Evolutionary conservation across 345 rosid species (phyloP), one percentile per base, ranked within the genome.

Genomic region (Gossypium anomalum): DNA sequence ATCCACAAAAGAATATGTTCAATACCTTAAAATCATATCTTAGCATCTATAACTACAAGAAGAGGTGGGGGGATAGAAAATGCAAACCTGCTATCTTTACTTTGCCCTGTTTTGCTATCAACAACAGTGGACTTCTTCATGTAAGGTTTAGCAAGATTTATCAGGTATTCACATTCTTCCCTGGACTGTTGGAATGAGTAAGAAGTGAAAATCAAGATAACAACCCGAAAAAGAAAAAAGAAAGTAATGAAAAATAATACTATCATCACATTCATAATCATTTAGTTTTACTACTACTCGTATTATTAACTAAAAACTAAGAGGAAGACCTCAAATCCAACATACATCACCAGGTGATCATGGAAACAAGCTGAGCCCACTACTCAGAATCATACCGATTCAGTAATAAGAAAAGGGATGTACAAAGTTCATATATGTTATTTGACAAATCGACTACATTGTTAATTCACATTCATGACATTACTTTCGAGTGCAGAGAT

Each of bases 61-160:
- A 14, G 52, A 60, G 5, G 45, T 15, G 59, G 20, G 15, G 70
- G 70, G 27, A 23, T 48, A 59, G 68, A 16, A 80, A 73, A 75
- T 29, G 3, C 68, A 17, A 72, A 92, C 98, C 94, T 93, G 89
- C 98, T 93, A 77, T 92, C 97, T 80, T 75, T 92, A 83, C 94
- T 95, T 82, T 79, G 84, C 51, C 98, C 97, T 14, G 98, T 91
- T 76, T 85, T 58, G 82, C 87, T 87, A 82, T 95, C 98, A 60
- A 91, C 98, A 72, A 93, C 99, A 70, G 93, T 82, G 52, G 99
- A 90, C 88, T 90, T 93, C 48, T 51, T 81, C 99, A 93, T 89
- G 69, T 80, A 87, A 72, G 98, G 99, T 80, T 84, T 88, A 19
- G 98, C 98, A 66, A 91, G 92, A 83, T 73, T 82, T 79, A 93